These are phyloP conservation scores for Yarrowia keelungensis DNA, from an alignment of 805 yeast species.

Conservation along the genomic window DNA sequence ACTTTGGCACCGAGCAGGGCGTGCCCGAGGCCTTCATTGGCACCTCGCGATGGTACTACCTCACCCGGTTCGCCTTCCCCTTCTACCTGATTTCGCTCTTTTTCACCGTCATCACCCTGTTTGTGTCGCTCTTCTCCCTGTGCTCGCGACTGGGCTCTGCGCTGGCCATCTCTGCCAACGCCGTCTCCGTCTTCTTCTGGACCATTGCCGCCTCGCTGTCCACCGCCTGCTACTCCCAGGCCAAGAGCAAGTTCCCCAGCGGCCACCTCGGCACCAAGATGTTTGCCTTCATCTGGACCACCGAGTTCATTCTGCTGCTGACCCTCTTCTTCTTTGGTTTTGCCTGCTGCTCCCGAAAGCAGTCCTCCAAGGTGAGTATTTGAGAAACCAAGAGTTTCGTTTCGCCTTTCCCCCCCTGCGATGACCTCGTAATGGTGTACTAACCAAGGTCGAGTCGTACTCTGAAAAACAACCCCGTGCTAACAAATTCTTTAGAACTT, in stretches of 20 bases:
- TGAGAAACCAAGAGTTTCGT: too few relatives aligned
- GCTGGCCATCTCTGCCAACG: constrained; percentile 44
- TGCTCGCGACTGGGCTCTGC: constrained; percentile 45
- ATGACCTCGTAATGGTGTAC: not conserved
- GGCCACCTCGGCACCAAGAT: constrained; percentile 47
- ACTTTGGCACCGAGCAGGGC: constrained; percentile 62
- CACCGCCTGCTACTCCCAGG: constrained; percentile 76
- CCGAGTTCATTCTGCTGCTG: constrained; percentile 51
- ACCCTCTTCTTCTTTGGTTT: constrained; percentile 48
- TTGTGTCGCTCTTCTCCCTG: constrained; percentile 46
- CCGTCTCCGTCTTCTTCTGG: constrained; percentile 47
- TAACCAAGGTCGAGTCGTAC: constrained; percentile 25
- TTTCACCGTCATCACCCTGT: constrained; percentile 60
- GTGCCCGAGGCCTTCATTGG: constrained; percentile 64
- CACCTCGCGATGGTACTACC: constrained; percentile 63
- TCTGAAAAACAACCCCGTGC: constrained; percentile 29
- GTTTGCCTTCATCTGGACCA: constrained; percentile 71
- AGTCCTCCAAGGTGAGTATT: constrained; percentile 35
- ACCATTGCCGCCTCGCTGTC: constrained; percentile 64
- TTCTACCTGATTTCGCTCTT: constrained; percentile 65
- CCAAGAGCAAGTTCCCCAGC: constrained; percentile 65
- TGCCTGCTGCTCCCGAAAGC: constrained; percentile 40
- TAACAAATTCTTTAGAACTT: constrained; percentile 37
- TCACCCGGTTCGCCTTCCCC: constrained; percentile 72
- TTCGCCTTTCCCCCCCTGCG: not conserved